Evolutionary conservation across 192 early-diverging fungal species (phyloP).

Genomic region (Backusella mclennaniae): DNA sequence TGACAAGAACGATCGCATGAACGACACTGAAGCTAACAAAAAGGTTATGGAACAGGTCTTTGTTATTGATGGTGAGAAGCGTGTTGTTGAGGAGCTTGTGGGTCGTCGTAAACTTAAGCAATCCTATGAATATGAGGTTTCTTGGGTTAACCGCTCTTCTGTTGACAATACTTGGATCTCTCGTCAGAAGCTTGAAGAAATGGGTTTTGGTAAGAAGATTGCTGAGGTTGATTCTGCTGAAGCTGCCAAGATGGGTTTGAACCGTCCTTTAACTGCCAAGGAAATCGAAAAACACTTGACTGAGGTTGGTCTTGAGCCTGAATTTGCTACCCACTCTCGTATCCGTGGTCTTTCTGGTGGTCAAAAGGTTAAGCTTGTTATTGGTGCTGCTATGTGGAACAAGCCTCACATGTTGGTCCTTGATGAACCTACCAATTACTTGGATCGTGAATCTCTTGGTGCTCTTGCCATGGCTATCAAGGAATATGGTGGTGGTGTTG

Average conservation of each 20-base stretch:
- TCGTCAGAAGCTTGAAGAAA: constrained; percentile 67
- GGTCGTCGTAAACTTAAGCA: constrained; percentile 81
- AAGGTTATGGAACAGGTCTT: constrained; percentile 53
- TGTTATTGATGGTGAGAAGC: constrained; percentile 60
- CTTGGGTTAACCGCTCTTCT: constrained; percentile 60
- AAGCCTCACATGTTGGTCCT: constrained; percentile 89
- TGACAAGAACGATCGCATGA: constrained; percentile 68
- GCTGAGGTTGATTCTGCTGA: constrained; percentile 67
- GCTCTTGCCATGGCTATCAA: constrained; percentile 73
- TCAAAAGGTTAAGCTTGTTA: constrained; percentile 86
- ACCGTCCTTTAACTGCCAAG: constrained; percentile 68
- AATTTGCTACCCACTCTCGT: constrained; percentile 70
- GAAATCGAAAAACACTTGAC: constrained; percentile 72
- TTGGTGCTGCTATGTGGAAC: constrained; percentile 84
- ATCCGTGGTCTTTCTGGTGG: constrained; percentile 76
- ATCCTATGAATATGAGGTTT: constrained; percentile 83
- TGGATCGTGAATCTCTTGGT: constrained; percentile 64
- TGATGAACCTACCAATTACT: constrained; percentile 84
- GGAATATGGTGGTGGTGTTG: constrained; percentile 77
- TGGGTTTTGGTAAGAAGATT: constrained; percentile 76
- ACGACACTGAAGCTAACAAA: constrained; percentile 67
- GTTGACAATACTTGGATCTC: constrained; percentile 74
- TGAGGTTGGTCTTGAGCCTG: constrained; percentile 75
- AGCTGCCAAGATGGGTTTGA: constrained; percentile 74
- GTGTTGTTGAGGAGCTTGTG: constrained; percentile 57